Evolutionary conservation across 495 filamentous ascomycete species (phyloP), one percentile per base, ranked within the genome.

Genomic region (Hypoxylon lienhwacheense): DNA sequence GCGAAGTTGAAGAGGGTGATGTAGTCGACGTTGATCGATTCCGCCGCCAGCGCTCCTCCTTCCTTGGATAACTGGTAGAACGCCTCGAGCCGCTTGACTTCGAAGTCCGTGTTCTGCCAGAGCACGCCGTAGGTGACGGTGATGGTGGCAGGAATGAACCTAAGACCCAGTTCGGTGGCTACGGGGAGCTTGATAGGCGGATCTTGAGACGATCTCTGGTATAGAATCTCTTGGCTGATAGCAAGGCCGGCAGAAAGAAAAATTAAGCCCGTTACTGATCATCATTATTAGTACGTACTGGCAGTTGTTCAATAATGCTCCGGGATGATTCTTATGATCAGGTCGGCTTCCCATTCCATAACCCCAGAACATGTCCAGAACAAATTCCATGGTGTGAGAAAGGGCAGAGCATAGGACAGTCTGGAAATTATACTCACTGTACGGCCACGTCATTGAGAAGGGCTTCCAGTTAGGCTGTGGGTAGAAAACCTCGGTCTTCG

Each of bases 101-200:
- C 86, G 42, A 86, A 85, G 69, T 89, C 86, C 35, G 82, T 81
- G 34, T 85, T 74, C 65, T 89, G 85, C 85, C 86, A 90, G 12
- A 90, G 47, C 10, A 90, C 81, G 64, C 87, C 87, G 59, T 84
- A 91, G 0, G 78, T 72, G 28, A 90, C 87, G 36, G 83, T 79
- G 16, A 88, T 67, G 3, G 89, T 60, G 0, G 83, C 86, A 0
- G 87, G 86, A 15, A 87, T 70, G 60, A 90, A 89, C 59, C 88
- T 88, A 76, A 76, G 55, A 4, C 73, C 68, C 5, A 90, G 69
- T 7, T 82, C 71, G 11, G 69, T 51, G 2, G 85, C 78, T 0
- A 63, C 56, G 3, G 69, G 71, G 66, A 87, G 89, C 21, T 51
- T 47, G 33, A 81, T 67, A 7, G 83, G 67, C 7, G 70, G 61